Percentiles rank a stretch among this genome's conserved stretches.
phyloP scores from a whole-genome alignment of 768 basidiomycete genomes.

The Macrolepiota fuliginosa region DNA sequence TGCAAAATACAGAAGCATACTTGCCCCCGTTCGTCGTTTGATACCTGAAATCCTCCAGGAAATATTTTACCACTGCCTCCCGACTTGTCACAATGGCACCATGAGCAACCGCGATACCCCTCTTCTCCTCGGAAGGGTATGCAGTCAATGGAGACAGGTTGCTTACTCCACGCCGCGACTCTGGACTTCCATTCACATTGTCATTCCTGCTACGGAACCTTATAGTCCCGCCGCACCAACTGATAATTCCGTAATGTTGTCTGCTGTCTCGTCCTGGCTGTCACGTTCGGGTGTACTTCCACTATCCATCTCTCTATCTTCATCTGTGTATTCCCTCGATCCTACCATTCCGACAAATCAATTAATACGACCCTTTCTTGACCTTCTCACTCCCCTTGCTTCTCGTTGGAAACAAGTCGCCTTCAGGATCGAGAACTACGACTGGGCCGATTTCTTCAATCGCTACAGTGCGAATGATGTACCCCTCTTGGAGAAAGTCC shows the following conservation, averaged over 20 bases:
- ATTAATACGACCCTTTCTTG: slow-evolving; percentile 2
- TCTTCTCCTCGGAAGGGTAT: slow-evolving; percentile 20
- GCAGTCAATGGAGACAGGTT: slow-evolving; percentile 20
- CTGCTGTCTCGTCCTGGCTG: slow-evolving; percentile 6
- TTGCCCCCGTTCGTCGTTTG: slow-evolving; percentile 18
- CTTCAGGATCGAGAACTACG: not conserved
- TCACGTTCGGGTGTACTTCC: slow-evolving; percentile 12
- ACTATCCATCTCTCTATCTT: slow-evolving; percentile 6
- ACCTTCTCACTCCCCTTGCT: not conserved
- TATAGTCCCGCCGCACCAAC: not conserved
- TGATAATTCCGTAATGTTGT: not conserved
- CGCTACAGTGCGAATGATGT: not conserved
- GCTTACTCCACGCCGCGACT: slow-evolving; percentile 20
- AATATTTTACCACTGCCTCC: slow-evolving; percentile 21
- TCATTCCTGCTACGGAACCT: slow-evolving; percentile 9
- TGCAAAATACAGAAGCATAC: not conserved
- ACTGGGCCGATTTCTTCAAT: slow-evolving; percentile 7
- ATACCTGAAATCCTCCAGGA: slow-evolving; percentile 18
- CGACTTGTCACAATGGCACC: slow-evolving; percentile 14
- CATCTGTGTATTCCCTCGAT: not conserved
- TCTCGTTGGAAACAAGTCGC: slow-evolving; percentile 2
- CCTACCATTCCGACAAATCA: not conserved
- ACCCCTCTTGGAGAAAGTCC: not conserved
- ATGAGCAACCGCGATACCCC: slow-evolving; percentile 17
- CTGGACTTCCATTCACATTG: slow-evolving; percentile 22